Evolutionary conservation across 805 yeast species (phyloP).

Genomic region (Metschnikowia koreensis): DNA sequence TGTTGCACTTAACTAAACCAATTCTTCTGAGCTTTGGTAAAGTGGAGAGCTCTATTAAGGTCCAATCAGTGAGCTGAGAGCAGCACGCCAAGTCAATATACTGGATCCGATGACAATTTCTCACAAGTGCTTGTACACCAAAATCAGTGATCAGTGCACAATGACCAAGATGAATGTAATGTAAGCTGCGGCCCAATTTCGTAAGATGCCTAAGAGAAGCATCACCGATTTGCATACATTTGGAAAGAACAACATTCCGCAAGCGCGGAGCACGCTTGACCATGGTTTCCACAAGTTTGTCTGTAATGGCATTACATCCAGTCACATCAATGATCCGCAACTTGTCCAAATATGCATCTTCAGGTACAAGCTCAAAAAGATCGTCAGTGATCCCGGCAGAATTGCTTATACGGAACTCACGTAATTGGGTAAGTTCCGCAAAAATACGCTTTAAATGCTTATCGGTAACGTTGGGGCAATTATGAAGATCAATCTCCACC

Average conservation of each 20-base stretch:
- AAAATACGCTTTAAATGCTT: conserved; percentile 57
- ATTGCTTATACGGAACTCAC: conserved; percentile 81
- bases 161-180: conserved; percentile 91
- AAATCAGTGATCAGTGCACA: conserved; percentile 86
- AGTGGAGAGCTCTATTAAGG: conserved; percentile 71
- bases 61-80: conserved; percentile 78
- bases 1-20: conserved; percentile 87
- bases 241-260: conserved; percentile 84
- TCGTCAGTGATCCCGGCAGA: conserved; percentile 68
- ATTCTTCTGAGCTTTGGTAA: conserved; percentile 82
- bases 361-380: conserved; percentile 55
- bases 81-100: conserved; percentile 96
- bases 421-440: conserved; percentile 60
- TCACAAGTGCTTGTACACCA: conserved; percentile 74
- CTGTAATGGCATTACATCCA: conserved; percentile 77
- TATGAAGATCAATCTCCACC: conserved; percentile 87
- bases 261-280: conserved; percentile 79
- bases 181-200: conserved; percentile 72
- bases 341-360: conserved; percentile 52
- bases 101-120: conserved; percentile 79
- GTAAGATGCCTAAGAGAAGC: conserved; percentile 70
- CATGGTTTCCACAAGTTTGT: conserved; percentile 68
- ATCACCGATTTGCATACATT: conserved; percentile 86
- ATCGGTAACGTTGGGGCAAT: conserved; percentile 73
- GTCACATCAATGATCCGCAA: conserved; percentile 83